A percentile compares a stretch with the other conserved stretches of the same genome.
Evolutionary conservation across 768 basidiomycete genomes (phyloP).

Genomic region (Pleurotus citrinopileatus): DNA sequence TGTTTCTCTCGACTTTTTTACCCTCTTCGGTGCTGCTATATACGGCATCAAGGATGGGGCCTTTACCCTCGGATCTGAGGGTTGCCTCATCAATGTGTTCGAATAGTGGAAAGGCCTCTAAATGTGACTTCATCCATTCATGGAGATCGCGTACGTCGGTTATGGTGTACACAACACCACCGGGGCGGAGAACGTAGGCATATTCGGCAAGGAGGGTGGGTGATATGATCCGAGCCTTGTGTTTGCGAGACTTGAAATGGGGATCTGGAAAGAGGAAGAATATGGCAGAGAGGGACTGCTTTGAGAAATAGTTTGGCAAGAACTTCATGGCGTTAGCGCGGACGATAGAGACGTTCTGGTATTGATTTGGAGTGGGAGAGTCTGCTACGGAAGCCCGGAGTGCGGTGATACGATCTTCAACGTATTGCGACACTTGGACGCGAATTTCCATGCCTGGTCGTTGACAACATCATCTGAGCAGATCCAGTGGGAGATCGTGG

Average conservation of each 20-base stretch:
- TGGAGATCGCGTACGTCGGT: slow-evolving; percentile 95
- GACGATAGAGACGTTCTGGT: slow-evolving; percentile 89
- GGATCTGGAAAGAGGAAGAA: slow-evolving; percentile 99
- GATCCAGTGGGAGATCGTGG: no score
- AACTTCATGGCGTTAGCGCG: slow-evolving; percentile 99
- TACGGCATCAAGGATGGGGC: slow-evolving; percentile 77
- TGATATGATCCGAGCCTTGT: slow-evolving; percentile 98
- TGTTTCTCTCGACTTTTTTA: slow-evolving; percentile 91
- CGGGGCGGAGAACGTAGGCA: slow-evolving; percentile 86
- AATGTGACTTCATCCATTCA: slow-evolving; percentile 91
- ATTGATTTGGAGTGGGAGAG: slow-evolving; percentile 39
- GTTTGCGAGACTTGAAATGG: slow-evolving; percentile 96
- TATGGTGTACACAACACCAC: slow-evolving; percentile 97
- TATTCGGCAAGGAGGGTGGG: slow-evolving; percentile 98
- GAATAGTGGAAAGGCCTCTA: slow-evolving; percentile 88
- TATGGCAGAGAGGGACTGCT: slow-evolving; percentile 85
- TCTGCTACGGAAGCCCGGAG: slow-evolving; percentile 63
- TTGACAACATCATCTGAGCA: not conserved
- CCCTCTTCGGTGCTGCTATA: slow-evolving; percentile 92
- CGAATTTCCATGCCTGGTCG: slow-evolving; percentile 93
- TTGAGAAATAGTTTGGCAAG: slow-evolving; percentile 91
- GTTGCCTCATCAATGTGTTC: slow-evolving; percentile 72
- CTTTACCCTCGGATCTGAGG: slow-evolving; percentile 73
- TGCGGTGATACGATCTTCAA: slow-evolving; percentile 91
- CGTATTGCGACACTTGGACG: slow-evolving; percentile 94